phyloP scores from a whole-genome alignment of 306 rosid species.

The Vigna nakashimae region DNA sequence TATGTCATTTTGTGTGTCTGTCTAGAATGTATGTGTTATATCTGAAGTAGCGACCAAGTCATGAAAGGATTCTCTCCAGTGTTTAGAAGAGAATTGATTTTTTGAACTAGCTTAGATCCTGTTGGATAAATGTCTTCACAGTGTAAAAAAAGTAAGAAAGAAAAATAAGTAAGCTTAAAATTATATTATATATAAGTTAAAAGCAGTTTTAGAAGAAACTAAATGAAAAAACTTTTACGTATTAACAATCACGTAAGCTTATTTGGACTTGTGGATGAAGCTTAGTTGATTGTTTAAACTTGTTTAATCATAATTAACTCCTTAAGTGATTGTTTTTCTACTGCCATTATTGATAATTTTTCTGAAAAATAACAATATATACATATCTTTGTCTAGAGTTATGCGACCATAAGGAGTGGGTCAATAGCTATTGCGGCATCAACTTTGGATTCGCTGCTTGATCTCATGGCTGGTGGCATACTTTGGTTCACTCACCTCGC shows the following conservation, averaged over 20 bases:
- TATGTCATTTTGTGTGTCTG: conserved; percentile 23
- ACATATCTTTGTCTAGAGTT: conserved; percentile 50
- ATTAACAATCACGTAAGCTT: neutral
- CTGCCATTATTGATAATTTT: conserved; percentile 1
- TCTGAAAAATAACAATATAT: conserved; percentile 18
- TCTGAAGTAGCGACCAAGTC: conserved; percentile 1
- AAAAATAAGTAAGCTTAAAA: too few relatives aligned
- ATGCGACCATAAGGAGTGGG: conserved; percentile 74
- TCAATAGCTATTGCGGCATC: conserved; percentile 88
- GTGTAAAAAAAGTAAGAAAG: too few relatives aligned
- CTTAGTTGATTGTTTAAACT: neutral
- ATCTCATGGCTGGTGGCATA: conserved; percentile 93
- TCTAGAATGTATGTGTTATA: neutral
- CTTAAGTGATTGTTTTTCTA: conserved; percentile 9
- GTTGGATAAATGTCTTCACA: too few relatives aligned
- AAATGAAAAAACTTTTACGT: too few relatives aligned
- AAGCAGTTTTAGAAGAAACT: too few relatives aligned
- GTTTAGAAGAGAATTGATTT: too few relatives aligned
- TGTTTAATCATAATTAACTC: conserved; percentile 21
- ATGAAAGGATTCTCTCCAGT: neutral
- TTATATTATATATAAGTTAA: too few relatives aligned
- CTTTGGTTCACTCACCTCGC: conserved; percentile 93
- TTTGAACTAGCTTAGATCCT: too few relatives aligned
- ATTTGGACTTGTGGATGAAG: neutral
- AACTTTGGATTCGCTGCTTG: conserved; percentile 81